Percentiles rank a stretch among this genome's conserved stretches.
Evolutionary conservation across 208 protist species (phyloP).

Genomic region (Trypanosoma grayi): DNA sequence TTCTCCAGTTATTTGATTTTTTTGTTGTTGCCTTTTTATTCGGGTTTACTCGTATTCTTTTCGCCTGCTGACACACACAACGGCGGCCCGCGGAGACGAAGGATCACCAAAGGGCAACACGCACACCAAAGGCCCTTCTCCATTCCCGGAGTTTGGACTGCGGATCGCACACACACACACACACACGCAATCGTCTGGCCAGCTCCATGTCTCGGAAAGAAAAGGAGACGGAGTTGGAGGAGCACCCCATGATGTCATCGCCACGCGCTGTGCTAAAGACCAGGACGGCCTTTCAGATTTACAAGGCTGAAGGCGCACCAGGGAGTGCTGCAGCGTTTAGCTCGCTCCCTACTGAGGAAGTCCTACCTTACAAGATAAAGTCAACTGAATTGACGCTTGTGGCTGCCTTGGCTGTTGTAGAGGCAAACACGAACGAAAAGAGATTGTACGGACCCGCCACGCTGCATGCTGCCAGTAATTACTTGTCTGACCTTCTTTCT

Average conservation of each 20-base stretch:
- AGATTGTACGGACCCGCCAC: slow-evolving; percentile 51
- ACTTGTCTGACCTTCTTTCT: slow-evolving; percentile 56
- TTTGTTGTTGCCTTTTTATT: not conserved
- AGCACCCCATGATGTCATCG: not conserved
- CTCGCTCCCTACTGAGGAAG: slow-evolving; percentile 47
- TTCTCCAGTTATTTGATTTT: slow-evolving; percentile 6
- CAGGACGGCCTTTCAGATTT: slow-evolving; percentile 83
- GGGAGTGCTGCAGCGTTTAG: slow-evolving; percentile 53
- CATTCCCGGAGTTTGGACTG: too few relatives aligned
- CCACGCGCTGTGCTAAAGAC: slow-evolving; percentile 45
- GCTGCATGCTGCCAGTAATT: slow-evolving; percentile 46
- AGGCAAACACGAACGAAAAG: slow-evolving; percentile 26
- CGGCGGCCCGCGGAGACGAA: not conserved
- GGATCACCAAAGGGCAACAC: too few relatives aligned
- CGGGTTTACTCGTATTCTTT: not conserved
- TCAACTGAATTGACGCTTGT: slow-evolving; percentile 62
- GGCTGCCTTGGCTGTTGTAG: slow-evolving; percentile 48
- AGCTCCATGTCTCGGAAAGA: slow-evolving; percentile 12
- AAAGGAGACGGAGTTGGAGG: not conserved
- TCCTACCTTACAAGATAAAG: slow-evolving; percentile 69
- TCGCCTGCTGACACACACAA: slow-evolving; percentile 4
- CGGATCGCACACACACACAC: too few relatives aligned
- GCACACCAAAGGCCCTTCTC: too few relatives aligned
- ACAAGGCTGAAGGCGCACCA: slow-evolving; percentile 31
- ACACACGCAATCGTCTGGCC: too few relatives aligned